These are phyloP conservation scores for Oldenlandia corymbosa DNA, from an alignment of 257 asterid species.

Conservation along the genomic window DNA sequence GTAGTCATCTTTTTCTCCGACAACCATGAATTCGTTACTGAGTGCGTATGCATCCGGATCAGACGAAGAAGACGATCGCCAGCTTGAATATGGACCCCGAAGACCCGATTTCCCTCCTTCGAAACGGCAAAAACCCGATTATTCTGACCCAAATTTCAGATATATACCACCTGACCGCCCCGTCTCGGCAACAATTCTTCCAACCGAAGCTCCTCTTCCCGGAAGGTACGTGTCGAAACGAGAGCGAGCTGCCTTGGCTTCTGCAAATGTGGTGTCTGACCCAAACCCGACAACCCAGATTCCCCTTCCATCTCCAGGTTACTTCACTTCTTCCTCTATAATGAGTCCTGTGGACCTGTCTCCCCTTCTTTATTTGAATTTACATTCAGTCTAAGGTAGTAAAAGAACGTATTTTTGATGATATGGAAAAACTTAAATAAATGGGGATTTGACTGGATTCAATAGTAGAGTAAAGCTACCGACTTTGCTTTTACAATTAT, in stretches of 20 bases:
- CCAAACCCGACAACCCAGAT: constrained; percentile 12
- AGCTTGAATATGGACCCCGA: constrained; percentile 7
- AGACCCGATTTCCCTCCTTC: constrained; percentile 24
- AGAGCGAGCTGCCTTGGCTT: constrained; percentile 55
- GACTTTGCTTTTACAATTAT: neutral
- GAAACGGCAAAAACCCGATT: constrained; percentile 33
- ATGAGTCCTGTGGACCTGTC: too few relatives aligned
- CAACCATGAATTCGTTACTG: constrained; percentile 64
- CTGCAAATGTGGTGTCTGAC: constrained; percentile 15
- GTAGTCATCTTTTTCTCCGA: neutral
- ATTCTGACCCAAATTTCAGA: neutral
- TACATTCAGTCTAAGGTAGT: neutral
- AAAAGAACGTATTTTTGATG: neutral
- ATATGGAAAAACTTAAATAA: neutral
- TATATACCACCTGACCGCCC: constrained; percentile 13
- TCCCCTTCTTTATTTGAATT: neutral
- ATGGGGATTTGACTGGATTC: neutral
- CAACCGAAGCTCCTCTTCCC: constrained; percentile 42
- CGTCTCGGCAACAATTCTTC: constrained; percentile 12
- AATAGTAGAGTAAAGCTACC: neutral
- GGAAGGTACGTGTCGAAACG: constrained; percentile 85
- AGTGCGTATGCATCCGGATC: constrained; percentile 54
- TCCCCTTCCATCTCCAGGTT: constrained; percentile 38
- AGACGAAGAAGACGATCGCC: constrained; percentile 36
- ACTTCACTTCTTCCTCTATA: neutral